Conservation (phyloP, 2,329 filamentous ascomycete genomes). For the Onygenales sp. region DNA sequence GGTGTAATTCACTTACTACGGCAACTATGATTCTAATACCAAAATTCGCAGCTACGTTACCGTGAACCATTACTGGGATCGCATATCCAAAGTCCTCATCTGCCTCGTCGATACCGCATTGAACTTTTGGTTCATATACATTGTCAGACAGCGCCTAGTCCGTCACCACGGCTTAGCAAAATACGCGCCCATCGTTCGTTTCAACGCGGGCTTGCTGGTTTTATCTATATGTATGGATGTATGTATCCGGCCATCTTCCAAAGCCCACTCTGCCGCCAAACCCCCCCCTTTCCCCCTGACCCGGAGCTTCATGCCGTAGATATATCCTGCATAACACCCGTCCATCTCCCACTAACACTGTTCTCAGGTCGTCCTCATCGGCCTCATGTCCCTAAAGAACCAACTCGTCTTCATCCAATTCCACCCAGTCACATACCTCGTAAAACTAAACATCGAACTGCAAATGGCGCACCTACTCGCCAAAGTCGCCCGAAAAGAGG, state of each 20-base stretch:
- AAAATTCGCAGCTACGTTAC: neutral
- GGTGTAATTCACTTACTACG: neutral
- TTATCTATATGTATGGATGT: neutral
- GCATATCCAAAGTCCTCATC: constrained; percentile 23
- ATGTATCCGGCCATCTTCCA: neutral
- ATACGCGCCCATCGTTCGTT: neutral
- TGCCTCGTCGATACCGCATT: constrained; percentile 26
- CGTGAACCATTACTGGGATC: neutral
- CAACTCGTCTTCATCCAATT: constrained; percentile 27
- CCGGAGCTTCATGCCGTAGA: too few species aligned
- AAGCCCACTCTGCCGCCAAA: too few species aligned
- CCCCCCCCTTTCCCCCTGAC: too few species aligned
- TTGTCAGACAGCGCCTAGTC: neutral
- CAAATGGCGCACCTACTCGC: constrained; percentile 34
- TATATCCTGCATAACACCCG: too few species aligned
- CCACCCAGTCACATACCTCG: constrained; percentile 34
- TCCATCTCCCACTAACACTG: too few species aligned
- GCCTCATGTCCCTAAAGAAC: constrained; percentile 6
- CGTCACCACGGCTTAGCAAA: neutral
- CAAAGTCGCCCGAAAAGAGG: constrained; percentile 17
- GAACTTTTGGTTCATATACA: constrained; percentile 14
- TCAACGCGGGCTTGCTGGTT: neutral
- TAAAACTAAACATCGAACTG: constrained; percentile 39
- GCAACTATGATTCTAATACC: neutral
- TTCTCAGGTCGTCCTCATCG: constrained; percentile 4